A percentile compares a stretch with the other conserved stretches of the same genome.
phyloP scores from a whole-genome alignment of 768 basidiomycete species.

The Leucosporidium creatinivorum region DNA sequence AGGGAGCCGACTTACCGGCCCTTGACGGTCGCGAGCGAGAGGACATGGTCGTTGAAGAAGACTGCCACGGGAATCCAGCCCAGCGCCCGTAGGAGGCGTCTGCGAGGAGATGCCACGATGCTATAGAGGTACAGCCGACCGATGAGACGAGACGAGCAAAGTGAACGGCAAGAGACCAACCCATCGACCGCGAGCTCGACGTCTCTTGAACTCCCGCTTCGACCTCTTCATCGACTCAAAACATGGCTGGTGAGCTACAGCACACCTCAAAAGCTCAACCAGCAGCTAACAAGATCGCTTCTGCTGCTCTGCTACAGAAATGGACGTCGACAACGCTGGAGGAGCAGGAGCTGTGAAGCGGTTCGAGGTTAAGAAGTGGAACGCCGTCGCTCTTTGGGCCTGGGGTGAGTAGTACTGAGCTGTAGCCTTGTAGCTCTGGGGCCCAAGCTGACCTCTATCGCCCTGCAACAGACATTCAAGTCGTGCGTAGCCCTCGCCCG shows the following conservation, averaged over 20 bases:
- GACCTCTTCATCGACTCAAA: too few relatives aligned
- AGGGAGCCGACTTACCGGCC: slow-evolving; percentile 29
- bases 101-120: too few relatives aligned
- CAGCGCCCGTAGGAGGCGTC: slow-evolving; percentile 1
- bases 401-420: slow-evolving; percentile 61
- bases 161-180: too few relatives aligned
- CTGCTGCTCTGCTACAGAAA: not conserved
- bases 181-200: too few relatives aligned
- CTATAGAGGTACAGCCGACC: too few relatives aligned
- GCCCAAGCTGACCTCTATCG: not conserved
- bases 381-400: slow-evolving; percentile 95
- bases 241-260: too few relatives aligned
- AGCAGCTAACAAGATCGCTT: too few relatives aligned
- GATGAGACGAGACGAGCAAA: too few relatives aligned
- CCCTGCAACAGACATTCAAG: not conserved
- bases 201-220: too few relatives aligned
- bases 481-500: not conserved
- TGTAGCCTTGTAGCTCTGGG: too few relatives aligned
- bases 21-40: slow-evolving; percentile 27
- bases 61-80: slow-evolving; percentile 33
- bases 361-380: slow-evolving; percentile 99
- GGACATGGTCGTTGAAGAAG: slow-evolving; percentile 34
- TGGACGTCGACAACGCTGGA: slow-evolving; percentile 7
- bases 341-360: slow-evolving; percentile 46
- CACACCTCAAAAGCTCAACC: too few relatives aligned